These are phyloP conservation scores for Amphicarpaea edgeworthii DNA, from an alignment of 306 rosid genomes.

Conservation along the genomic window DNA sequence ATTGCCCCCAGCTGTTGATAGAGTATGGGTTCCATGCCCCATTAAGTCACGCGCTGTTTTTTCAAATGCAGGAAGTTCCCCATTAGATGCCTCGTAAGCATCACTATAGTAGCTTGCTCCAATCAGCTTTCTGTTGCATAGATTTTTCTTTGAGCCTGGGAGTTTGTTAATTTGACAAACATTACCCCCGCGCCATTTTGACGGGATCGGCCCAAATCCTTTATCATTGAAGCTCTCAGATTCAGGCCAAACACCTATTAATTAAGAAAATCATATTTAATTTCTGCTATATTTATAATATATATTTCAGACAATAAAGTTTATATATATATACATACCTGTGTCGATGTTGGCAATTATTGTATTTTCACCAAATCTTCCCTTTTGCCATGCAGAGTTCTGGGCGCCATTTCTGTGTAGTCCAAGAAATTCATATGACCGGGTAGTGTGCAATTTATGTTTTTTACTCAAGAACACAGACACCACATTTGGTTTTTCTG, in stretches of 20 bases:
- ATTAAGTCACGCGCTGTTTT: constrained; percentile 56
- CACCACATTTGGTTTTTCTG: too few species aligned
- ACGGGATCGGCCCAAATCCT: constrained; percentile 51
- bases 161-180: constrained; percentile 42
- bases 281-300: too few species aligned
- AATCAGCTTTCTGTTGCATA: constrained; percentile 63
- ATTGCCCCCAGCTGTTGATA: constrained; percentile 78
- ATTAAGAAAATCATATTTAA: background rate
- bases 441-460: constrained; percentile 58
- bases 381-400: constrained; percentile 45
- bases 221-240: constrained; percentile 60
- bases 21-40: constrained; percentile 86
- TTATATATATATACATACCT: too few species aligned
- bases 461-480: constrained; percentile 19
- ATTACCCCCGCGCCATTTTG: constrained; percentile 55
- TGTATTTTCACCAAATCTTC: constrained; percentile 42
- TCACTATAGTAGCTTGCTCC: constrained; percentile 72
- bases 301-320: too few species aligned
- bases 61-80: background rate
- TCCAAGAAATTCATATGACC: constrained; percentile 68
- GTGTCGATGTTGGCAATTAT: constrained; percentile 38
- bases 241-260: constrained; percentile 79
- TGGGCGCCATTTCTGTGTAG: background rate
- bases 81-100: constrained; percentile 42
- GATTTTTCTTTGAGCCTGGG: background rate